Conservation (phyloP, 2,329 filamentous ascomycete genomes). For the Clonostachys rhizophaga region DNA sequence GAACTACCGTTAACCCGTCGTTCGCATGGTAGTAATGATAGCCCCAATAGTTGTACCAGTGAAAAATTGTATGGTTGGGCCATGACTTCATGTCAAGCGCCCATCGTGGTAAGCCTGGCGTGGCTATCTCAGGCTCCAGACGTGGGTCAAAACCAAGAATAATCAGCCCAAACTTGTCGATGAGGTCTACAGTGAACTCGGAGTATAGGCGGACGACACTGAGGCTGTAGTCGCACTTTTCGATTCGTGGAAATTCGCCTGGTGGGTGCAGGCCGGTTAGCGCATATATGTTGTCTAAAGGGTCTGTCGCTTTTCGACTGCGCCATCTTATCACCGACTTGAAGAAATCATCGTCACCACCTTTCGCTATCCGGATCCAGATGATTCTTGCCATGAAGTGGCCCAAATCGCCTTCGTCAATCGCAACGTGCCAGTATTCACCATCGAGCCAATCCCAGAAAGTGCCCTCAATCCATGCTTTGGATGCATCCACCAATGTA, state of each 20-base stretch:
- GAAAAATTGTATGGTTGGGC: slow-evolving; percentile 4
- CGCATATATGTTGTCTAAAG: slow-evolving; percentile 5
- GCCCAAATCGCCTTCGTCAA: slow-evolving; percentile 8
- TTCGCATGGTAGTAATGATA: not conserved
- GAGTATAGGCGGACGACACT: slow-evolving; percentile 2
- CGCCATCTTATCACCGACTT: slow-evolving; percentile 1
- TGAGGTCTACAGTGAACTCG: slow-evolving; percentile 5
- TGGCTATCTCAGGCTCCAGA: slow-evolving; percentile 5
- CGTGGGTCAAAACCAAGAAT: slow-evolving; percentile 5
- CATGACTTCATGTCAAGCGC: slow-evolving; percentile 3
- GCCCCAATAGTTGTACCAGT: not conserved
- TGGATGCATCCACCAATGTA: slow-evolving; percentile 11
- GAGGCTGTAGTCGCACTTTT: slow-evolving; percentile 5
- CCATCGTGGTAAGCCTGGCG: slow-evolving; percentile 6
- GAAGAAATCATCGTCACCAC: slow-evolving; percentile 13
- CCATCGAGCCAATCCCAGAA: slow-evolving; percentile 6
- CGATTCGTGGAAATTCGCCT: slow-evolving; percentile 1
- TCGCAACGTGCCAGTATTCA: no score
- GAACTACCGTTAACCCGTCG: not conserved
- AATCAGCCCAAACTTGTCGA: slow-evolving; percentile 3
- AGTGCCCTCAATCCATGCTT: slow-evolving; percentile 18
- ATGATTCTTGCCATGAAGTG: slow-evolving; percentile 2
- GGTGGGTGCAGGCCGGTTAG: slow-evolving; percentile 2
- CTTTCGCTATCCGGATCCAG: slow-evolving; percentile 16
- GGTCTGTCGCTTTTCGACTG: slow-evolving; percentile 5